A percentile compares a stretch with the other conserved stretches of the same genome.
Conservation (phyloP, 345 rosid genomes). For the Boechera divaricarpa region DNA sequence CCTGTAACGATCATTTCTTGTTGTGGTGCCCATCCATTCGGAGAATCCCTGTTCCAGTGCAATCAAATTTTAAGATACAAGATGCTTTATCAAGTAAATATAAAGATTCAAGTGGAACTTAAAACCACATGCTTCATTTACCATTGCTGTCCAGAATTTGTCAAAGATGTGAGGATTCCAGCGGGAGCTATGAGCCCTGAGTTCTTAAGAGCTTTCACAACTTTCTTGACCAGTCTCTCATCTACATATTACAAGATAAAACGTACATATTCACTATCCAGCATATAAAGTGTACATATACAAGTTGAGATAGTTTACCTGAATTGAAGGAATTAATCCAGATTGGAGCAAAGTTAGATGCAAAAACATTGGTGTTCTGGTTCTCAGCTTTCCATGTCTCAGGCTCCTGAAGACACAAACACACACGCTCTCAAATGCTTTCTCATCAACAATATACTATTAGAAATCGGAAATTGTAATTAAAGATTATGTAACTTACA, state of each 20-base stretch:
- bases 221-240: slow-evolving; percentile 60
- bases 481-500: slow-evolving; percentile 26
- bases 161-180: slow-evolving; percentile 81
- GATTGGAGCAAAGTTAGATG: slow-evolving; percentile 83
- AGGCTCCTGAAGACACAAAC: slow-evolving; percentile 50
- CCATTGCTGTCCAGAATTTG: slow-evolving; percentile 82
- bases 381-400: slow-evolving; percentile 63
- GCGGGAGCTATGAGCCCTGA: slow-evolving; percentile 70
- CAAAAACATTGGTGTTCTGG: slow-evolving; percentile 69
- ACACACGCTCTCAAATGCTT: background rate
- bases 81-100: background rate
- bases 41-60: slow-evolving; percentile 73
- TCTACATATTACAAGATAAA: slow-evolving; percentile 50
- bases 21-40: slow-evolving; percentile 94
- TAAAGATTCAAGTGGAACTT: slow-evolving; percentile 1
- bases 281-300: background rate
- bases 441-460: background rate
- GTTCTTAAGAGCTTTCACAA: slow-evolving; percentile 54
- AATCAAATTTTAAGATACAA: background rate
- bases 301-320: slow-evolving; percentile 52
- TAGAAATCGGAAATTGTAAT: background rate
- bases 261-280: slow-evolving; percentile 4
- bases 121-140: slow-evolving; percentile 33
- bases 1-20: slow-evolving; percentile 87
- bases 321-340: slow-evolving; percentile 78